Base-by-base conservation (phyloP, 2,329 filamentous ascomycete species). In the Epichloe baconii region DNA sequence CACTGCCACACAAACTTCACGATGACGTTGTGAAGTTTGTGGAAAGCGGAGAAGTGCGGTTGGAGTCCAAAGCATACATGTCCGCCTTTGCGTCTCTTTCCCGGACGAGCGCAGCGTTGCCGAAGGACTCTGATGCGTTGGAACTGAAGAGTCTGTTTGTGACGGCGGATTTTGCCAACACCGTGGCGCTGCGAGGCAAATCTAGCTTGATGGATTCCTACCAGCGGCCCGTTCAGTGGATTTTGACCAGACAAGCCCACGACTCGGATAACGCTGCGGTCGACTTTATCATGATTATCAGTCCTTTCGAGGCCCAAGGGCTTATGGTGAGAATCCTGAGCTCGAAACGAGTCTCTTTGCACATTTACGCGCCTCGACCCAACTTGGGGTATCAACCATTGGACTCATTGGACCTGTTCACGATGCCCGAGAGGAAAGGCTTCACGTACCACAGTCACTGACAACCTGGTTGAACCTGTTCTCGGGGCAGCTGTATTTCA, bases 401-500 rank as follows among this genome's bases (percentile, higher is more conserved):
- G 0, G 61, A 63, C 7, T 26, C 51, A 3, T 7, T 64, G 5
- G 40, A 50, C 0, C 52, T 64, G 0, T 63, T 59, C 48, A 49
- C 44, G 0, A n/a, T 63, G 0, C 55, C 59, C 1, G 31, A 43
- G 11, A 41, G 38, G 12, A 14, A 26, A 3, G 36, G 1, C 34
- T n/a, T 40, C 1, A 17, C 8, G 19, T 41, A 15, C 49, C 49
- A 4, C 36, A 3, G 23, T 14, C 12, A 7, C 15, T 51, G 37
- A 51, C 11, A 4, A 47, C 23, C 19, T 4, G 78, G 51, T 69
- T 88, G 0, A 83, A 84, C 43, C 64, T 88, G 0, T 87, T 88
- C 50, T 70, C 85, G 0, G 85, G 84, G 0, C 80, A 85, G 50
- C 68, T 87, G 0, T 88, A 87, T 56, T 67, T 87, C 10, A 62